Percentiles rank a stretch among this genome's conserved stretches.
phyloP scores from a whole-genome alignment of 176 grass and related monocot species.

The Tillandsia leiboldiana region DNA sequence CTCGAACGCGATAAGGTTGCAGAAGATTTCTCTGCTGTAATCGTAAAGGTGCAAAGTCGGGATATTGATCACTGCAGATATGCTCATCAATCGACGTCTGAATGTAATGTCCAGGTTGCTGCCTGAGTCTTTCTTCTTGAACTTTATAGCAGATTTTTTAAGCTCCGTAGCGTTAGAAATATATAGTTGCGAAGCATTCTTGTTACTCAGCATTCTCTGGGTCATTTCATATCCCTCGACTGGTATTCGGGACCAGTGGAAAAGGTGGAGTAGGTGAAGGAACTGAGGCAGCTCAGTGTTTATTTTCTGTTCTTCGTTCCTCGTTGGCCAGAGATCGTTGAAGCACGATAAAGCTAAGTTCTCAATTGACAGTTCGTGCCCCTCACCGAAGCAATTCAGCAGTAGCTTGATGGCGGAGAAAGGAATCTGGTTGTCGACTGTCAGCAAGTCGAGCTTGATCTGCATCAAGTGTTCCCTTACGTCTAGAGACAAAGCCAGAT shows the following conservation, averaged over 20 bases:
- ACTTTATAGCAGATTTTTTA: neutral
- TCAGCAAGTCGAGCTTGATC: neutral
- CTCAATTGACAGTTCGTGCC: neutral
- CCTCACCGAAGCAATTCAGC: too few species aligned
- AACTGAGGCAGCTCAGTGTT: too few species aligned
- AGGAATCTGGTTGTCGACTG: neutral
- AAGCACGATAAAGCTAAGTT: neutral
- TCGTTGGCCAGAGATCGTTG: neutral
- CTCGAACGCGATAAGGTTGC: neutral
- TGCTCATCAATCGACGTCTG: neutral
- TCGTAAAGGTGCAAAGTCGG: neutral
- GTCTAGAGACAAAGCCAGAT: too few species aligned
- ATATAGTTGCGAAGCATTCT: neutral
- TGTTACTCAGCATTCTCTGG: neutral
- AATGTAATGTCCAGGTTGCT: neutral
- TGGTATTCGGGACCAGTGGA: neutral
- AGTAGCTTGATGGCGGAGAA: neutral
- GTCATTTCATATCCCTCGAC: neutral
- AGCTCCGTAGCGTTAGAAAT: neutral
- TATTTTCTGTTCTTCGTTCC: neutral
- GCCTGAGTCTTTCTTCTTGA: neutral
- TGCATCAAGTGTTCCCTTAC: neutral
- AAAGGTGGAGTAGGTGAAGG: neutral
- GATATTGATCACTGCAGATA: neutral
- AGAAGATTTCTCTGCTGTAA: neutral